These are phyloP conservation scores for Prunus kanzakura DNA, from an alignment of 306 rosid species.

Conservation along the genomic window DNA sequence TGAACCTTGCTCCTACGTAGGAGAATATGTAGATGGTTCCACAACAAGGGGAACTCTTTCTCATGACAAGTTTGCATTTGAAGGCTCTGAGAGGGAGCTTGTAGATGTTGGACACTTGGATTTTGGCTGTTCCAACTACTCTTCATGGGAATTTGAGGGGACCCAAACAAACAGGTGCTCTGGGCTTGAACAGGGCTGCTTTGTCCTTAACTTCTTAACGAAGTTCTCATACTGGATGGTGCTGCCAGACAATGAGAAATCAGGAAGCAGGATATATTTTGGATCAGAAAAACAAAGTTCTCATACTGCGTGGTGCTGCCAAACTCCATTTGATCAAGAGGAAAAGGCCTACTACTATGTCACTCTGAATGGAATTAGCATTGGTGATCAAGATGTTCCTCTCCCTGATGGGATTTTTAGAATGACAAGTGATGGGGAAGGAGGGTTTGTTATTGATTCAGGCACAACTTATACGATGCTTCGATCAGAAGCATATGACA, in stretches of 20 bases:
- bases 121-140: conserved; percentile 17
- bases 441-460: conserved; percentile 20
- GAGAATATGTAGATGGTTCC: conserved; percentile 2
- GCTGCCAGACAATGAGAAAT: conserved; percentile 1
- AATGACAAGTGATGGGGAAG: background rate
- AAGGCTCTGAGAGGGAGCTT: background rate
- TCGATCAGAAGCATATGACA: conserved; percentile 14
- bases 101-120: conserved; percentile 17
- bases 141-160: background rate
- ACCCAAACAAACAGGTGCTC: background rate
- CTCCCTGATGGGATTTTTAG: conserved; percentile 10
- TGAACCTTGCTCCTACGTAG: conserved; percentile 8
- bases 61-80: conserved; percentile 20
- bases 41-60: conserved; percentile 17
- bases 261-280: conserved; percentile 17
- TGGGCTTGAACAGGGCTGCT: conserved; percentile 11
- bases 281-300: background rate
- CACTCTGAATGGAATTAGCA: conserved; percentile 11
- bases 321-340: conserved; percentile 16
- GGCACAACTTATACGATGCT: conserved; percentile 20
- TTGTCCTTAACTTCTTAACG: conserved; percentile 19
- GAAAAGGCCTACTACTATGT: conserved; percentile 5
- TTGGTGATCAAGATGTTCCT: background rate
- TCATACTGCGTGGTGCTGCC: background rate
- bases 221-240: conserved; percentile 28